phyloP scores from a whole-genome alignment of 108 stramenopile species.

The Schizochytrium sp. region DNA sequence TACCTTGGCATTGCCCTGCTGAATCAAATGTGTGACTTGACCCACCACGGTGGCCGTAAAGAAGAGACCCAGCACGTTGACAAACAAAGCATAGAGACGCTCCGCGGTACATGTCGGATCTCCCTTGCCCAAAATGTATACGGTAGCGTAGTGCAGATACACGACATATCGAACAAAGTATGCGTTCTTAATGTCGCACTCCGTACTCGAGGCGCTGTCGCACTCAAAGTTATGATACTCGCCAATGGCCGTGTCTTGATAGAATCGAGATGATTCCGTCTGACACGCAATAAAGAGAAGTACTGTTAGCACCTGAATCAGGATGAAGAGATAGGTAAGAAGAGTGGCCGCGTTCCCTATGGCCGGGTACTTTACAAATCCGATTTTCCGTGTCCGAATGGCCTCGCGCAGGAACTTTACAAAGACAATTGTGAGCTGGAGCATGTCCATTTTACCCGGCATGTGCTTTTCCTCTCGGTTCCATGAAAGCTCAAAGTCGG shows the following conservation, averaged over 20 bases:
- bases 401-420: neutral
- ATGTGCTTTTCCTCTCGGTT: neutral
- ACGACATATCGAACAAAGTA: neutral
- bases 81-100: neutral
- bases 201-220: no score
- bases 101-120: neutral
- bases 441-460: neutral
- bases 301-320: neutral
- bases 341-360: neutral
- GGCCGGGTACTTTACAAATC: neutral
- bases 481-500: neutral
- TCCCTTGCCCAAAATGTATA: neutral
- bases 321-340: neutral
- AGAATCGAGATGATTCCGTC: neutral
- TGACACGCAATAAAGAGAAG: neutral
- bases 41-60: slow-evolving; percentile 12
- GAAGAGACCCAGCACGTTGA: neutral
- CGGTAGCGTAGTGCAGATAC: neutral
- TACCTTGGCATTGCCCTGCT: neutral
- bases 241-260: neutral
- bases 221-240: neutral
- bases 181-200: neutral
- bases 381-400: neutral
- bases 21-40: slow-evolving; percentile 8
- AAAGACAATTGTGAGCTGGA: neutral